Evolutionary conservation across 2,329 filamentous ascomycete genomes (phyloP).

Genomic region (Plenodomus biglobosus): DNA sequence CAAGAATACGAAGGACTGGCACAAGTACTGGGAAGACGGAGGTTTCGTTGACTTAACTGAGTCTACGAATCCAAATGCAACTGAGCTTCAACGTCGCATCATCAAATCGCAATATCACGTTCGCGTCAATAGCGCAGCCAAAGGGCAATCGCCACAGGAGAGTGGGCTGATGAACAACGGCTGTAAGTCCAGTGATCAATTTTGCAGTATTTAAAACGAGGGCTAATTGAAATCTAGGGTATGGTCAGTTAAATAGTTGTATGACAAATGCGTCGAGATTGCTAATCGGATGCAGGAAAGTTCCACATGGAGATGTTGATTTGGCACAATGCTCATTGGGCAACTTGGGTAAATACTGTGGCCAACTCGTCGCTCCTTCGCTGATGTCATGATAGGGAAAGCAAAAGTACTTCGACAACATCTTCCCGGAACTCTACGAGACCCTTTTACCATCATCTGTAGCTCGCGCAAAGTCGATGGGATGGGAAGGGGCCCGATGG

Average conservation of each 20-base stretch:
- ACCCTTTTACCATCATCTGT: constrained; percentile 46
- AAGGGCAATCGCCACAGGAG: constrained; percentile 51
- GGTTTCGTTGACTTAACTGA: constrained; percentile 55
- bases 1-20: constrained; percentile 49
- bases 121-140: constrained; percentile 55
- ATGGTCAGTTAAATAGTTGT: background rate
- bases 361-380: background rate
- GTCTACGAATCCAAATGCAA: constrained; percentile 46
- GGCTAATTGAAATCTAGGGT: background rate
- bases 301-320: constrained; percentile 20
- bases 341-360: constrained; percentile 43
- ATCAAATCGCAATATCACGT: constrained; percentile 57
- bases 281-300: constrained; percentile 41
- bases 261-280: background rate
- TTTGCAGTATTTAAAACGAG: background rate
- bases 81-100: constrained; percentile 54
- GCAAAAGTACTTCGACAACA: constrained; percentile 48
- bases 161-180: constrained; percentile 54
- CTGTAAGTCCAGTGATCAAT: constrained; percentile 44
- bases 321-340: constrained; percentile 57
- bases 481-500: constrained; percentile 48
- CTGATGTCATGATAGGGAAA: constrained; percentile 45
- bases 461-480: constrained; percentile 39
- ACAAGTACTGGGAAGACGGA: constrained; percentile 52
- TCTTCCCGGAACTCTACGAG: constrained; percentile 50